These are phyloP conservation scores for Colletotrichum cordylinicola DNA, from an alignment of 2,329 filamentous ascomycete species.

Conservation along the genomic window DNA sequence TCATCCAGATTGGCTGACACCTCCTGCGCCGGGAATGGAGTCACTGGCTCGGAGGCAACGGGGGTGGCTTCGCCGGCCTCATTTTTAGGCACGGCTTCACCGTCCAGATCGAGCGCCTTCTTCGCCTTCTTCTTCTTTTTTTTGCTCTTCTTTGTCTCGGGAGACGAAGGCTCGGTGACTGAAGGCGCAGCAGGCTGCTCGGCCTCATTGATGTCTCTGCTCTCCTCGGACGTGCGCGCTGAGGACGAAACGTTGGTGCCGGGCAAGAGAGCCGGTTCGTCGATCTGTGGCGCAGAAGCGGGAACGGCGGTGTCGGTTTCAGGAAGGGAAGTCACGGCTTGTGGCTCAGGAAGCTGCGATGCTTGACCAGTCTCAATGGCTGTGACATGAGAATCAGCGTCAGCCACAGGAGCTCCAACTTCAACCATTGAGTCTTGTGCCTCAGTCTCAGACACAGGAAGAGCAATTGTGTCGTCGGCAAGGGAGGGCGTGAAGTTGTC, in stretches of 20 bases:
- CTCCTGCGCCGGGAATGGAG: not conserved
- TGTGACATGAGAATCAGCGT: not conserved
- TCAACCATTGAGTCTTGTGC: not conserved
- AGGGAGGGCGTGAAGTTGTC: not conserved
- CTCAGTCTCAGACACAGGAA: slow-evolving; percentile 12
- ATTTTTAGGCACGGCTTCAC: not conserved
- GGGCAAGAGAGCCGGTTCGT: not conserved
- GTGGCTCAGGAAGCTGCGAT: not conserved
- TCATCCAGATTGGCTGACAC: not conserved
- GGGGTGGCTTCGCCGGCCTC: not conserved
- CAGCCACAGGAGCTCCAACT: not conserved
- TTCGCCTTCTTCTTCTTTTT: slow-evolving; percentile 41
- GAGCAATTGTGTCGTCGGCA: slow-evolving; percentile 3
- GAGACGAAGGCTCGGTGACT: not conserved
- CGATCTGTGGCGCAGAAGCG: not conserved
- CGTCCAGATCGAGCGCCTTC: not conserved
- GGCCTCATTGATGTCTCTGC: not conserved
- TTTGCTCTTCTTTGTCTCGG: slow-evolving; percentile 33
- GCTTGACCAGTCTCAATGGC: not conserved
- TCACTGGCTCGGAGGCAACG: not conserved
- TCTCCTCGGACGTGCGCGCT: not conserved
- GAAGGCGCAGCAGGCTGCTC: not conserved
- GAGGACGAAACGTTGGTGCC: not conserved
- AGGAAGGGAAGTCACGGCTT: not conserved
- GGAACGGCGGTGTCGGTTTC: not conserved